phyloP scores from a whole-genome alignment of 2,329 filamentous ascomycete genomes.

The Apiospora saccharicola region DNA sequence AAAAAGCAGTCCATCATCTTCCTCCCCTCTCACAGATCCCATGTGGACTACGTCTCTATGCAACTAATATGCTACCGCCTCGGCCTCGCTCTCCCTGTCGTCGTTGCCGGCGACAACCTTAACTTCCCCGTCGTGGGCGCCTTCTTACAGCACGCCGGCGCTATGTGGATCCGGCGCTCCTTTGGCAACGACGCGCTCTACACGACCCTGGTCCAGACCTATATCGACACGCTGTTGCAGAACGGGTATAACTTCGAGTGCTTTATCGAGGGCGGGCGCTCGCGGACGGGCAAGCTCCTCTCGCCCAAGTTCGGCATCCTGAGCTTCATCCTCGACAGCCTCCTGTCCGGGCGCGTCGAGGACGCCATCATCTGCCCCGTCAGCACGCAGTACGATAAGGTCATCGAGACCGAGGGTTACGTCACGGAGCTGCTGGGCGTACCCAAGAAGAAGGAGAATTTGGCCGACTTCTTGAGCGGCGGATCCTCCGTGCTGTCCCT shows the following conservation, averaged over 20 bases:
- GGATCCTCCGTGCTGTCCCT: slow-evolving; percentile 86
- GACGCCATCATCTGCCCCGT: slow-evolving; percentile 96
- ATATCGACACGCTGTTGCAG: slow-evolving; percentile 90
- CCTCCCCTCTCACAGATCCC: slow-evolving; percentile 90
- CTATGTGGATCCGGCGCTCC: slow-evolving; percentile 93
- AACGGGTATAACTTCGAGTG: slow-evolving; percentile 96
- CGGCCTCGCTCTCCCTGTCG: slow-evolving; percentile 85
- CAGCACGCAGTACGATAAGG: slow-evolving; percentile 98
- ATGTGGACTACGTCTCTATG: slow-evolving; percentile 94
- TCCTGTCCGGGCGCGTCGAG: slow-evolving; percentile 85
- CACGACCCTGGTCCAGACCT: slow-evolving; percentile 90
- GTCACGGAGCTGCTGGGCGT: slow-evolving; percentile 92
- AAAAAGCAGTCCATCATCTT: slow-evolving; percentile 97
- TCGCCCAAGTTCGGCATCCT: slow-evolving; percentile 96
- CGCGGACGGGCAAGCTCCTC: slow-evolving; percentile 90
- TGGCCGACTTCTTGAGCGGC: slow-evolving; percentile 86
- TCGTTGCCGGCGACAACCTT: slow-evolving; percentile 94
- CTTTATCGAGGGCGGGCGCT: slow-evolving; percentile 95
- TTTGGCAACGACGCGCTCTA: slow-evolving; percentile 95
- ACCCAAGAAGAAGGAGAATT: slow-evolving; percentile 94
- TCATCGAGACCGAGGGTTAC: slow-evolving; percentile 97
- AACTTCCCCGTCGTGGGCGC: slow-evolving; percentile 91
- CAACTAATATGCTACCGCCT: slow-evolving; percentile 96
- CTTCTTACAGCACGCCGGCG: slow-evolving; percentile 92
- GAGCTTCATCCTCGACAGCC: slow-evolving; percentile 87